Percentiles rank a stretch among this genome's conserved stretches.
Conservation (phyloP, 2,329 filamentous ascomycete genomes). For the Aspergillus nomiae region DNA sequence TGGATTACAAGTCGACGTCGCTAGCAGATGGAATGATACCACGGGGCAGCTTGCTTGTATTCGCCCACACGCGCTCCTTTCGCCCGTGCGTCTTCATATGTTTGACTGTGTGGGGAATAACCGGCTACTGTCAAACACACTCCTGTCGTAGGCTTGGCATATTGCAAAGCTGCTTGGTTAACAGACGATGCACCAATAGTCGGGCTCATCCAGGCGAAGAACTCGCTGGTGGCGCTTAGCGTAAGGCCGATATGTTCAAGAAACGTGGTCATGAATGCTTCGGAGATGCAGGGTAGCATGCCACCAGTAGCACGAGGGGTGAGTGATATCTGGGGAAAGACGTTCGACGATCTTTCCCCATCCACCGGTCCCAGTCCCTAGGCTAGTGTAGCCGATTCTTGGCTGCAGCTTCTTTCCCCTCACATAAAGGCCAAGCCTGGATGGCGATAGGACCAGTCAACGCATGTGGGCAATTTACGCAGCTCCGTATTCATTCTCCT, state of each 20-base stretch:
- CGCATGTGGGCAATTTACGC: background rate
- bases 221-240: background rate
- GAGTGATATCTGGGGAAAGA: background rate
- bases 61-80: no score
- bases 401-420: background rate
- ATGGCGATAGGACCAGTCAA: background rate
- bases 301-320: background rate
- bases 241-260: background rate
- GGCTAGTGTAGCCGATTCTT: background rate
- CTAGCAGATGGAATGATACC: no score
- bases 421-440: background rate
- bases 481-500: background rate
- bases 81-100: no score
- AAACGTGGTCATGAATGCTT: background rate
- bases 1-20: no score
- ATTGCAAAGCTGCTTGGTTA: background rate
- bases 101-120: no score
- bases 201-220: background rate
- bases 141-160: no score
- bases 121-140: no score
- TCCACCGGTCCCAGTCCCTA: background rate
- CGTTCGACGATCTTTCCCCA: background rate
- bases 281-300: background rate
- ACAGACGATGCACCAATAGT: background rate
- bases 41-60: no score